Base-by-base conservation (phyloP, 768 basidiomycete species). In the Krasilnikovozyma curviuscula region DNA sequence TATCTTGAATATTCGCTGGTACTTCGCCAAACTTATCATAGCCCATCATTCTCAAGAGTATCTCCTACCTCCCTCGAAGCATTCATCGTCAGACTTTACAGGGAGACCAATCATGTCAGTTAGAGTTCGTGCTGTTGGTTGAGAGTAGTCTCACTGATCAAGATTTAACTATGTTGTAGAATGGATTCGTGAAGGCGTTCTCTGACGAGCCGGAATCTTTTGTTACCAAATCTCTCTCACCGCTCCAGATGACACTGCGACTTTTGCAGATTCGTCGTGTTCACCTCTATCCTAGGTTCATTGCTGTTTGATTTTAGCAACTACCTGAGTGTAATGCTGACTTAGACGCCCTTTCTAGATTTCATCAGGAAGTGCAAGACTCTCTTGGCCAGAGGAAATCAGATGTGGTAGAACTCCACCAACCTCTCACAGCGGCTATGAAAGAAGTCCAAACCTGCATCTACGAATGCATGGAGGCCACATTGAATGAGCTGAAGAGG, bases 201-300 rank as follows among this genome's bases (percentile, higher is more conserved):
- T 84, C 86, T 2, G 93, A 97, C 63, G 82, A 95, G 57, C 88
- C 91, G 4, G 93, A 97, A 62, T 76, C 81, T 53, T 93, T 98
- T 52, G n/a, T n/a, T n/a, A 88, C 81, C 0, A 83, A 77, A 53
- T 91, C 89, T 1, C 65, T 97, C 62, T 85, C 83, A 1, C 93
- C 93, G 1, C 68, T 98, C 19, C 81, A 78, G 57, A 86, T 79
- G 45, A 81, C 91, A 53, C 77, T 98, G 74, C 85, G 86, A 52
- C 85, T 91, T 61, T 71, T 97, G 7, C 83, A 88, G 55, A 68
- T 97, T 39, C 74, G 83, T 19, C 77, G 71, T n/a, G 85, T 88
- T 6, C 78, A 84, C 58, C 79, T 98, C 13, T 93, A 83, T 66
- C 93, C 93, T 18, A 72, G 91, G 85, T 84, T 12, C 40, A 61